phyloP scores from a whole-genome alignment of 129 eudicot genomes.

The Scalesia atractyloides region DNA sequence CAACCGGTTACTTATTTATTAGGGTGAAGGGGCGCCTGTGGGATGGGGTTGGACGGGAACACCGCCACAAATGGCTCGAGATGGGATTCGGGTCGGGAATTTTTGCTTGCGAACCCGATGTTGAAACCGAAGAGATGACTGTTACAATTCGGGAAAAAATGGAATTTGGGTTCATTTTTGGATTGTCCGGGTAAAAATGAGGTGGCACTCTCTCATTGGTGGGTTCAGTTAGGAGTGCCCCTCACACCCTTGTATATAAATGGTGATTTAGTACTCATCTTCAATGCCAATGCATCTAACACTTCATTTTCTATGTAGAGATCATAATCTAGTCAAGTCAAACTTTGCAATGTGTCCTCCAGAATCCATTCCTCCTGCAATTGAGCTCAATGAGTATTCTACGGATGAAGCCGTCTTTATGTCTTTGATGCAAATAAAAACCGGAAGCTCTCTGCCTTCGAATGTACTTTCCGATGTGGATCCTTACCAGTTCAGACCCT shows the following conservation, averaged over 20 bases:
- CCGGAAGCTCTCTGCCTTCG: conserved; percentile 43
- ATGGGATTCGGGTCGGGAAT: too few relatives aligned
- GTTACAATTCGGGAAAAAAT: too few relatives aligned
- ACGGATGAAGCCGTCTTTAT: conserved; percentile 44
- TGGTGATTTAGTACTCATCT: background rate
- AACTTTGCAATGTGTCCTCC: conserved; percentile 57
- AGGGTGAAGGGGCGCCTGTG: too few relatives aligned
- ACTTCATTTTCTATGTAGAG: conserved; percentile 18
- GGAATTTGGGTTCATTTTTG: too few relatives aligned
- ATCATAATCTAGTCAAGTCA: background rate
- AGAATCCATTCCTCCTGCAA: conserved; percentile 32
- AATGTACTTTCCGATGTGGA: conserved; percentile 50
- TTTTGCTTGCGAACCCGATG: too few relatives aligned
- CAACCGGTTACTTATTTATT: too few relatives aligned
- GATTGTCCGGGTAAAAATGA: background rate
- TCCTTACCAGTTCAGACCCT: conserved; percentile 60
- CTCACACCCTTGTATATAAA: background rate
- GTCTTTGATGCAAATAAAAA: conserved; percentile 31
- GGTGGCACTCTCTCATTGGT: too few relatives aligned
- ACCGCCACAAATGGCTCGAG: too few relatives aligned
- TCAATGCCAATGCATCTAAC: conserved; percentile 20
- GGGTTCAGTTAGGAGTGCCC: too few relatives aligned
- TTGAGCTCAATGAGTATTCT: conserved; percentile 32
- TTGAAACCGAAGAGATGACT: too few relatives aligned
- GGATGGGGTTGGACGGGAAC: too few relatives aligned